Base-by-base conservation (phyloP, 495 filamentous ascomycete species). In the Xylaria intraflava region DNA sequence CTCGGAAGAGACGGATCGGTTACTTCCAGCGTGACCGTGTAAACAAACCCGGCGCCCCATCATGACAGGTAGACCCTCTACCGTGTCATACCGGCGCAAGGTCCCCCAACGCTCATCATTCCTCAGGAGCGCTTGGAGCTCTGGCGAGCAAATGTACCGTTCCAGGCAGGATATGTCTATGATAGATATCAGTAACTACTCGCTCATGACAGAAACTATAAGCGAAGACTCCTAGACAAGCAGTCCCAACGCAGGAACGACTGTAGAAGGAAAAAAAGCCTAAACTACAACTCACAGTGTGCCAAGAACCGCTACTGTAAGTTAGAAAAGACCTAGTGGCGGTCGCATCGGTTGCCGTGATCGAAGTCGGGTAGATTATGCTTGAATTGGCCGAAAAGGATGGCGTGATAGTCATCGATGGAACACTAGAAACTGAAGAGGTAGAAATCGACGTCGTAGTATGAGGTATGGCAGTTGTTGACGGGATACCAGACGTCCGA, bases 81-180 rank as follows among this genome's bases (percentile, higher is more conserved):
- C 16, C n/a, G 12, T 35, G 27, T 29, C 27, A 9, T 29, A 9
- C 4, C 9, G 26, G 29, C 38, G 45, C 29, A 36, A 43, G 9
- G 24, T 26, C 38, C n/a, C 5, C 23, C 49, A 26, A 26, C 36
- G 16, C 17, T 45, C 24, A 20, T 30, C 22, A 3, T 6, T 31
- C 22, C 30, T 39, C 24, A 47, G 17, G 30, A 30, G 51, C n/a
- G 51, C 33, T 17, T 54, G 3, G 43, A 31, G 40, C 59, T 65
- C 16, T 59, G 64, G 45, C 38, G 57, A 8, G 41, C 42, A 23
- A 56, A 17, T 19, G 69, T 73, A 12, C 60, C 64, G 38, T 72
- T 73, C 71, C 71, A 72, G 6, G 66, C 31, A 27, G 67, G 66
- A 46, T 73, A 73, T 8, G 66, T 57, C 19, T 54, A 26, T 31